Evolutionary conservation across 495 filamentous ascomycete species (phyloP), one percentile per base, ranked within the genome.

Genomic region (Penicillium maclennaniae): DNA sequence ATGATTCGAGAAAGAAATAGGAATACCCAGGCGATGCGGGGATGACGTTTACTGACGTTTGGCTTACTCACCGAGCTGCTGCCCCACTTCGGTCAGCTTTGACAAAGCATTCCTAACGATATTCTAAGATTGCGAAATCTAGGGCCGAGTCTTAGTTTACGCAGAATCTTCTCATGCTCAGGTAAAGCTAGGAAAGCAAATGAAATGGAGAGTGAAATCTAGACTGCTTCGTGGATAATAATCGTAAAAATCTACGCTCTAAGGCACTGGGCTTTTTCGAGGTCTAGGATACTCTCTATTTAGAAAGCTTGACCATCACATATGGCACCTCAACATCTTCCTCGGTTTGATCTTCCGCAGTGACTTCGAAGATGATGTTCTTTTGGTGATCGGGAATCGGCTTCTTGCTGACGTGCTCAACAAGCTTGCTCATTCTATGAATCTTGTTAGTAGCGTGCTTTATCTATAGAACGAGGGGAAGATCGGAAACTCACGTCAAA

Each of bases 321-420:
- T 96, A 97, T 7, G 95, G 95, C 58, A 97, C 86, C 73, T 99
- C 95, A 6, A 97, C 92, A 71, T 99, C 95, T 74, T 97, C 89
- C 49, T 87, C 93, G 2, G 83, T 87, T 63, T 82, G 72, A 62
- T 97, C 95, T 68, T 99, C 95, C 6, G 87, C 89, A 10, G 91
- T 93, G 59, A 97, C 86, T 77, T 97, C 95, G 67, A 97, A 92
- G 57, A 99, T 96, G 47, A 97, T 79, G 62, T 96, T 95, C 77
- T 84, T 91, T 74, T 95, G 91, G 66, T 99, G 92, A 5, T 79
- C 79, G 0, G 95, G 93, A 42, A 99, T 85, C 8, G 84, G 79
- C 78, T 95, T 96, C 79, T 90, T 96, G 65, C 88, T 91, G 48
- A 98, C 86, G 44, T 83, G 81, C 71, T 89, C 89, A 6, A 96